Percentiles rank a stretch among this genome's conserved stretches.
Conservation (phyloP, 768 basidiomycete species). For the Termitomyces titanicus region DNA sequence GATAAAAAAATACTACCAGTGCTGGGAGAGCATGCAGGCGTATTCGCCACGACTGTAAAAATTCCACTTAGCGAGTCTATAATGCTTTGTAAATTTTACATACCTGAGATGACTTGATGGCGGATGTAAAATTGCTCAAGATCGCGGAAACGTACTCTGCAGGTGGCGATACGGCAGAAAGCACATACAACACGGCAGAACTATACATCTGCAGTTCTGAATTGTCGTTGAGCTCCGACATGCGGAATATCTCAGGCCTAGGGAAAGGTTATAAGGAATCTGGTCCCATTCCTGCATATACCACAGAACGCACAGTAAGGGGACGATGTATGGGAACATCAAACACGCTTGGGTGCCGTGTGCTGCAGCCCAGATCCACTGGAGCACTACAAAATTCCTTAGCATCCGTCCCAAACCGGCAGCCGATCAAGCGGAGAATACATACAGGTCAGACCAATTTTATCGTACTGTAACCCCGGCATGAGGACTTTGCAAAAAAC, state of each 20-base stretch:
- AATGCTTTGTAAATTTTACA: slow-evolving; percentile 18
- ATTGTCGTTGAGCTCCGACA: slow-evolving; percentile 88
- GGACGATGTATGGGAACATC: slow-evolving; percentile 73
- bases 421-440: slow-evolving; percentile 5
- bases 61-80: background rate
- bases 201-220: slow-evolving; percentile 80
- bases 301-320: slow-evolving; percentile 60
- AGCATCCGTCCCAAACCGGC: slow-evolving; percentile 6
- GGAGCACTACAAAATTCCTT: slow-evolving; percentile 48
- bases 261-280: background rate
- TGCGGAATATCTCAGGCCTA: slow-evolving; percentile 84
- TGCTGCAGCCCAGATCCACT: slow-evolving; percentile 78
- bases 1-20: slow-evolving; percentile 86
- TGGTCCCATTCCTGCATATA: background rate
- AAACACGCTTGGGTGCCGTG: slow-evolving; percentile 73
- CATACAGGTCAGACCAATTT: slow-evolving; percentile 81
- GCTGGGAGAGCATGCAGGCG: slow-evolving; percentile 85
- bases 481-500: slow-evolving; percentile 6
- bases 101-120: slow-evolving; percentile 80
- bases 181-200: slow-evolving; percentile 73
- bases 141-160: slow-evolving; percentile 59
- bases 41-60: slow-evolving; percentile 80
- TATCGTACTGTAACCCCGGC: slow-evolving; percentile 63
- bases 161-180: slow-evolving; percentile 80
- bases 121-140: slow-evolving; percentile 56